Evolutionary conservation across 176 grass and related monocot genomes (phyloP).

Genomic region (Oryza nivara): DNA sequence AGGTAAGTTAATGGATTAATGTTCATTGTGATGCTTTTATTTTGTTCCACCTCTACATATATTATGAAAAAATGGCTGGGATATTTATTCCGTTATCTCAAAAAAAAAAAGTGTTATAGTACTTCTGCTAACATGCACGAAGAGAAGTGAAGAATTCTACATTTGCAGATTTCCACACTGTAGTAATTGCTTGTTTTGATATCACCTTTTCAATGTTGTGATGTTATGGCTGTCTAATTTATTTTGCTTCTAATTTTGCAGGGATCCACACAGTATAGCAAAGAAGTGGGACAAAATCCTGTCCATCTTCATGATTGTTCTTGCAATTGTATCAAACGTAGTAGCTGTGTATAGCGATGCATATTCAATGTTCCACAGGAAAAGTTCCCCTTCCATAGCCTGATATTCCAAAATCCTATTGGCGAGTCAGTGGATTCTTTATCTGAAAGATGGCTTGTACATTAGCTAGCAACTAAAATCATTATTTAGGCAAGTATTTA

Average conservation of each 20-base stretch:
- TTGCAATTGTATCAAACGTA: constrained; percentile 79
- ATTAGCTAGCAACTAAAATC: constrained; percentile 21
- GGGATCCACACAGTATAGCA: constrained; percentile 69
- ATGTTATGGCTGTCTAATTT: constrained; percentile 3
- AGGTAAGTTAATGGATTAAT: constrained; percentile 47
- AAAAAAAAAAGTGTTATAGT: no score
- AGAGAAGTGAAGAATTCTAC: not conserved
- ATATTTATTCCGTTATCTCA: no score
- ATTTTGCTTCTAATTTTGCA: constrained; percentile 41
- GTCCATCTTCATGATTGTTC: constrained; percentile 80
- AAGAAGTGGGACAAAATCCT: constrained; percentile 74
- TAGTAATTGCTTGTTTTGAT: no score
- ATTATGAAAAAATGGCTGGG: not conserved
- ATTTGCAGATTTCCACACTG: not conserved
- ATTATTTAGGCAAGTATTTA: not conserved
- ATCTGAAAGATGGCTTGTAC: constrained; percentile 24
- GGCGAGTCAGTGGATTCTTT: not conserved
- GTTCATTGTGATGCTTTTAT: not conserved
- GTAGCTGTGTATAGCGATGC: constrained; percentile 93
- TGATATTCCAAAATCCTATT: not conserved
- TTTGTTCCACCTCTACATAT: not conserved
- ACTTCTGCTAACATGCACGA: not conserved
- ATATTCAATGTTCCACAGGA: constrained; percentile 66
- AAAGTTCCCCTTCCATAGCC: constrained; percentile 15
- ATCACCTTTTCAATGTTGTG: not conserved